These are phyloP conservation scores for Taxillus chinensis DNA, from an alignment of 164 flowering plant genomes.

Conservation along the genomic window DNA sequence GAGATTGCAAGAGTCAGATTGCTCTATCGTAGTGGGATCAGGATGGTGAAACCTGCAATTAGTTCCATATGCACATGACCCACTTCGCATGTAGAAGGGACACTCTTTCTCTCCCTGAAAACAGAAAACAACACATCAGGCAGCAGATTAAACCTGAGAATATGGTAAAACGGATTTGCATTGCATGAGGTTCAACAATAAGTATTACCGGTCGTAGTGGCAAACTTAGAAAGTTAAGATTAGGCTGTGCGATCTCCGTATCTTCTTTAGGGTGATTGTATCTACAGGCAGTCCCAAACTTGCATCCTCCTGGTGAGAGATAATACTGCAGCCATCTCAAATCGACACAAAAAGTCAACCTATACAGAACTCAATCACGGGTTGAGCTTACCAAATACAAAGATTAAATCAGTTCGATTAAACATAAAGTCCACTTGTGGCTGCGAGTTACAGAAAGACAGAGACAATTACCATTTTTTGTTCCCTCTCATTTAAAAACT, in stretches of 20 bases:
- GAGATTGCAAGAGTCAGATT: background rate
- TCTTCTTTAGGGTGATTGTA: background rate
- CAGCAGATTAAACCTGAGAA: background rate
- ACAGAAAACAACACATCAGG: background rate
- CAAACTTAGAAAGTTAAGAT: background rate
- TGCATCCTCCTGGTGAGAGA: conserved; percentile 2
- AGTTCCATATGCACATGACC: background rate
- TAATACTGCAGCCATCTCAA: background rate
- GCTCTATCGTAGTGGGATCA: background rate
- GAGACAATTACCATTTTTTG: no score
- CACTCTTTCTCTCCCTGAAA: conserved; percentile 1
- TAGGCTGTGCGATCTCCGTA: background rate
- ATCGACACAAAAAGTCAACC: background rate
- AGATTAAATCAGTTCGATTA: no score
- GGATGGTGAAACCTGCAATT: conserved; percentile 1
- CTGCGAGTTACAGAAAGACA: no score
- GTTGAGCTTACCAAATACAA: no score
- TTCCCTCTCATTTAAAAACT: no score
- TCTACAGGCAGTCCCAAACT: background rate
- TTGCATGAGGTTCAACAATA: background rate
- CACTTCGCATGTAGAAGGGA: background rate
- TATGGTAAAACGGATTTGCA: background rate
- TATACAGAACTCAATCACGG: background rate
- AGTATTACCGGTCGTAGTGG: background rate
- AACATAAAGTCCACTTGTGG: no score